These are phyloP conservation scores for Sungouiella thailandica DNA, from an alignment of 805 yeast species.

Conservation along the genomic window DNA sequence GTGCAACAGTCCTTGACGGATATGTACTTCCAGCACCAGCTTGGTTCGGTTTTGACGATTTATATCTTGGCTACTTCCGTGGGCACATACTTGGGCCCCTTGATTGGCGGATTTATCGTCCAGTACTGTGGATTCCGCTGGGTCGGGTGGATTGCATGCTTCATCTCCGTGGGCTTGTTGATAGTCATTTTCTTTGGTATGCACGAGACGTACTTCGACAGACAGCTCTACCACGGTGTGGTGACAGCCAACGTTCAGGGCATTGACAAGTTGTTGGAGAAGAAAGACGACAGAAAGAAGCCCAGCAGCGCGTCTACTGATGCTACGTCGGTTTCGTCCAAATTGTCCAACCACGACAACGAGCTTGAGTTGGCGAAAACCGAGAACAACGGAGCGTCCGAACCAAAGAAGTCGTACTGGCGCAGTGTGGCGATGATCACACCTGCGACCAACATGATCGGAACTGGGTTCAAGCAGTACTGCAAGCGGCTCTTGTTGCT, in stretches of 20 bases:
- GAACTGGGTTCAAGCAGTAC: conserved; percentile 65
- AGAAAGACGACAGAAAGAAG: neutral
- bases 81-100: conserved; percentile 76
- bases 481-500: conserved; percentile 44
- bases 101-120: conserved; percentile 70
- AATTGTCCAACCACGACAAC: conserved; percentile 10
- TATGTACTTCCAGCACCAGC: conserved; percentile 71
- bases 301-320: neutral
- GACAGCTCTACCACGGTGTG: conserved; percentile 30
- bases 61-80: conserved; percentile 72
- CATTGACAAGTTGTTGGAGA: neutral
- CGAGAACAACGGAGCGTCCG: conserved; percentile 35
- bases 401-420: conserved; percentile 37
- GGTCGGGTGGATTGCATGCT: conserved; percentile 72
- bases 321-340: conserved; percentile 9
- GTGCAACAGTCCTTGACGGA: conserved; percentile 68
- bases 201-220: conserved; percentile 63
- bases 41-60: conserved; percentile 65
- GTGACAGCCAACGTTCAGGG: neutral
- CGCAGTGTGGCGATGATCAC: conserved; percentile 46
- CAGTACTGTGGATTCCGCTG: conserved; percentile 63
- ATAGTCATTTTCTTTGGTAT: conserved; percentile 52
- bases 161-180: conserved; percentile 45
- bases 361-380: conserved; percentile 10
- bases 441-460: conserved; percentile 54